Evolutionary conservation across 768 basidiomycete species (phyloP), one percentile per base, ranked within the genome.

Genomic region (Phlegmacium glaucopus): DNA sequence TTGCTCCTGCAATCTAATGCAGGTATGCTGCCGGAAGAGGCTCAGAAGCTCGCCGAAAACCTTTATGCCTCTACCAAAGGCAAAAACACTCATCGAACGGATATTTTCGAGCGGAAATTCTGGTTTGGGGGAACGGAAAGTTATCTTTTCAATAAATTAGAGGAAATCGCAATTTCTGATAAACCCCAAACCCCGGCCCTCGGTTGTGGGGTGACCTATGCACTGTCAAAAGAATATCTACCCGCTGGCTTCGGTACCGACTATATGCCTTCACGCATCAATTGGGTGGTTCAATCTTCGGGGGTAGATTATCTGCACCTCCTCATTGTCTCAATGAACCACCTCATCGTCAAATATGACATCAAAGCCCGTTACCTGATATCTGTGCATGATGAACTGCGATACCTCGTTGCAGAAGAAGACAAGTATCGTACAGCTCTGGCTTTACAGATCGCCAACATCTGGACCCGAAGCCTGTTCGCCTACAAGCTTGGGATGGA

Each of bases 251-350:
- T 92, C 50, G 90, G 89, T 10, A 66, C 85, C 0, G 90, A 94
- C 53, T 98, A 90, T 64, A 86, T 98, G 78, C 87, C 96, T 0
- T 96, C 93, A 6, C 82, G 96, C 36, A 94, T 98, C 71, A 99
- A 99, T 61, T 98, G 96, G 96, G 96, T 94, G 41, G 96, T 98
- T 6, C 96, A 98, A 60, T 97, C 94, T 4, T 96, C 94, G 0
- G 96, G 95, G 4, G 95, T 98, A 36, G 96, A 98, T 65, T 98
- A 99, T 61, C 84, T 98, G 8, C 96, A 99, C 60, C 82, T 99
- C 32, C 79, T 98, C 49, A 92, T 99, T 59, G 91, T 94, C 39
- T 80, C 92, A 5, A 98, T 97, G 94, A 82, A 93, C 50, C 77
- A 95, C 62, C 79, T 99, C 30, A 83, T 86, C 47, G 64, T 67